phyloP scores from a whole-genome alignment of 1,284 basidiomycete species.

The Sporisorium iseilematis-ciliati region DNA sequence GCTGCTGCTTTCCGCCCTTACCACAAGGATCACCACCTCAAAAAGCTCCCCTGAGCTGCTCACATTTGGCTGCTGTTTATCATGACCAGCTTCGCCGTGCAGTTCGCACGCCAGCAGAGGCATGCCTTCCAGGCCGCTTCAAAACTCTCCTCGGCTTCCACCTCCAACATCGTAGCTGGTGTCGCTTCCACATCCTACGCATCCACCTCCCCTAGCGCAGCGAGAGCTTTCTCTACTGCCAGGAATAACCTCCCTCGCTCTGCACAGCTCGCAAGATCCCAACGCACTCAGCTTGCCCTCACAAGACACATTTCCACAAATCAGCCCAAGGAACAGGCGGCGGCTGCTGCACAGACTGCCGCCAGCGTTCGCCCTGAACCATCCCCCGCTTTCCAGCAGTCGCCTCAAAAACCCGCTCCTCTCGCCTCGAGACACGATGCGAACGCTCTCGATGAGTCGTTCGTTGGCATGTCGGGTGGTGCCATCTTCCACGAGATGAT shows the following conservation, averaged over 20 bases:
- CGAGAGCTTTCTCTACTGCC: conserved; percentile 49
- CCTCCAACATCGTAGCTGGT: conserved; percentile 26
- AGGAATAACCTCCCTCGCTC: conserved; percentile 48
- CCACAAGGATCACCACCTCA: neutral
- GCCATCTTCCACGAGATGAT: conserved; percentile 99
- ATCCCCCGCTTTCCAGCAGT: conserved; percentile 65
- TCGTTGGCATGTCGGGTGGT: conserved; percentile 93
- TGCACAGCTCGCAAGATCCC: conserved; percentile 32
- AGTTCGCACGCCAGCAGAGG: conserved; percentile 52
- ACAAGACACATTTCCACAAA: conserved; percentile 57
- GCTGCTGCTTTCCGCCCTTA: too few relatives aligned
- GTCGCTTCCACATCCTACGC: conserved; percentile 36
- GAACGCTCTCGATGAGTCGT: conserved; percentile 72
- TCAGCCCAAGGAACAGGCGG: conserved; percentile 51
- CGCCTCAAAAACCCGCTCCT: conserved; percentile 42
- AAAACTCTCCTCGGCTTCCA: conserved; percentile 32
- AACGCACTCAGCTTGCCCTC: conserved; percentile 44
- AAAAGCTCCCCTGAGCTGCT: neutral
- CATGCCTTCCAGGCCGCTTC: conserved; percentile 49
- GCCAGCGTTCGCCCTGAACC: conserved; percentile 58
- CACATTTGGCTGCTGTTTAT: conserved; percentile 5
- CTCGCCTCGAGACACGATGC: conserved; percentile 42
- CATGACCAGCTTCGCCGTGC: conserved; percentile 54
- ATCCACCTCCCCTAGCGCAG: conserved; percentile 30
- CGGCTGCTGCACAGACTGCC: conserved; percentile 45